phyloP scores from a whole-genome alignment of 1,284 basidiomycete genomes.

The Pyrrhoderma lamaoense region DNA sequence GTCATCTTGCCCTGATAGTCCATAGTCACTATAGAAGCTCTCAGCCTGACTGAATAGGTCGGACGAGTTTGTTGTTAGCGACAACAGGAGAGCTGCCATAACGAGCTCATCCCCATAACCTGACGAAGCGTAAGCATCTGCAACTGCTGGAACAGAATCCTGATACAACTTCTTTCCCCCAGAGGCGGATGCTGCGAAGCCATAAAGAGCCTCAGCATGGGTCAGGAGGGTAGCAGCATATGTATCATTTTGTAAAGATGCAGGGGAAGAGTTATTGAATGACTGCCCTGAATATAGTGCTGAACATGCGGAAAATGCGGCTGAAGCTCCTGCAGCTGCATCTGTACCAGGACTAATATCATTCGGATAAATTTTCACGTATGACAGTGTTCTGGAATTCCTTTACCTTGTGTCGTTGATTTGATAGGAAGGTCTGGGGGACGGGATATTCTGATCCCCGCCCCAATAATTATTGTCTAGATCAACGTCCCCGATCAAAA shows the following conservation, averaged over 20 bases:
- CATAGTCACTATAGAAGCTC: constrained; percentile 51
- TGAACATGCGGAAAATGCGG: constrained; percentile 82
- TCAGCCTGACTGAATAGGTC: constrained; percentile 61
- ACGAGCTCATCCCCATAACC: constrained; percentile 63
- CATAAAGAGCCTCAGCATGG: constrained; percentile 72
- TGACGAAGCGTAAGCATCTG: constrained; percentile 66
- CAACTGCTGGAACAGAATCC: constrained; percentile 56
- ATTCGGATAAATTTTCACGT: too few species aligned
- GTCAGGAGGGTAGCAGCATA: constrained; percentile 64
- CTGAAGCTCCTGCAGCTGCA: constrained; percentile 73
- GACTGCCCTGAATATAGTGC: constrained; percentile 61
- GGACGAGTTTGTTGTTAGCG: constrained; percentile 60
- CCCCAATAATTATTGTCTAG: constrained; percentile 84
- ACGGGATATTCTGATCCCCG: constrained; percentile 74
- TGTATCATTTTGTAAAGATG: constrained; percentile 63
- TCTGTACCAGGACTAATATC: constrained; percentile 89
- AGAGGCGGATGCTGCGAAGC: constrained; percentile 60
- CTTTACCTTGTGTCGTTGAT: constrained; percentile 56
- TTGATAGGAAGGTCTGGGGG: constrained; percentile 65
- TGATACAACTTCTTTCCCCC: constrained; percentile 54
- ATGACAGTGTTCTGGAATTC: too few species aligned
- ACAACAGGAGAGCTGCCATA: constrained; percentile 70
- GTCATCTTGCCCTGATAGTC: constrained; percentile 43
- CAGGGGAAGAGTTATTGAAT: constrained; percentile 47
- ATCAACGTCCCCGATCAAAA: constrained; percentile 65